Evolutionary conservation across 352 stramenopile species (phyloP).

Genomic region (Phytophthora vignae): DNA sequence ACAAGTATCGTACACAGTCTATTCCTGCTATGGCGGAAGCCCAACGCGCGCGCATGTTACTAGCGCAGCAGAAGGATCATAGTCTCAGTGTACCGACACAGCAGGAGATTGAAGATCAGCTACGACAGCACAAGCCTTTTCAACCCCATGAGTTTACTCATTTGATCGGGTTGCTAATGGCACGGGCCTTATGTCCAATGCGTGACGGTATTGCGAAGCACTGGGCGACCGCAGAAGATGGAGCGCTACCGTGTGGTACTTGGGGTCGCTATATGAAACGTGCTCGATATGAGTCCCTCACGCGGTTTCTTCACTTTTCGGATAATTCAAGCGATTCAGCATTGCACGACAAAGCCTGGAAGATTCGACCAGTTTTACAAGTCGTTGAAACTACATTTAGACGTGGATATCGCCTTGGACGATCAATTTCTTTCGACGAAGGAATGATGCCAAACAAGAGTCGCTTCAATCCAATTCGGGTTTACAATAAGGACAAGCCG

Average conservation of each 20-base stretch:
- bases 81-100: not conserved
- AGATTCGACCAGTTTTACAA: not conserved
- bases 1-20: not conserved
- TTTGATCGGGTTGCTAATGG: not conserved
- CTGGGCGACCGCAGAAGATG: not conserved
- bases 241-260: not conserved
- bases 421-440: constrained; percentile 24
- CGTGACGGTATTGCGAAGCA: not conserved
- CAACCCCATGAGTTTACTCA: not conserved
- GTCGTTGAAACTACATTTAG: not conserved
- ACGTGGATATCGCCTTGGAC: not conserved
- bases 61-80: not conserved
- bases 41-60: not conserved
- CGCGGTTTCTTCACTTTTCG: not conserved
- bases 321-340: not conserved
- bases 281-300: not conserved
- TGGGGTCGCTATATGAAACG: not conserved
- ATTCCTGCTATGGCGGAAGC: not conserved
- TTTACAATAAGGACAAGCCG: constrained; percentile 28
- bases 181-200: not conserved
- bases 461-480: constrained; percentile 15
- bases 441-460: constrained; percentile 24
- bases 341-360: not conserved
- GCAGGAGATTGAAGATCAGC: not conserved
- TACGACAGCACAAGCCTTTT: not conserved